Evolutionary conservation across 371 early-diverging fungal species (phyloP), one percentile per base, ranked within the genome.

Genomic region (Coemansia sp.): DNA sequence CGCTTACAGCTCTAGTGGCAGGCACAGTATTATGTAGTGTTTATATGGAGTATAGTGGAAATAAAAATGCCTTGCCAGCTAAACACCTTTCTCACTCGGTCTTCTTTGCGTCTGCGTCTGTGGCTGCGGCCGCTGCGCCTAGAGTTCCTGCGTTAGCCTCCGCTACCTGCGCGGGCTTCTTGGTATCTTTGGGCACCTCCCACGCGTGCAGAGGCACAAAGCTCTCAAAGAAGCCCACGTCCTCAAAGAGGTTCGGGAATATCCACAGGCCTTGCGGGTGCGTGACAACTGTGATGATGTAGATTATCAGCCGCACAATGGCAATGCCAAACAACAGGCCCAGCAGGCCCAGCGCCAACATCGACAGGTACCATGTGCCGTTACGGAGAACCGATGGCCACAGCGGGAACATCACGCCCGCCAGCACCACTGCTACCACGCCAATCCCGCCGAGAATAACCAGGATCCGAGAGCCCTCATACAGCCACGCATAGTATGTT

Each of bases 191-290:
- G 44, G 90, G 86, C 16, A 83, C 86, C 66, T 93, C 92, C 91
- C 94, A 99, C 55, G 86, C 97, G 88, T 94, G 98, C 20, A 95
- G 75, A 11, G 99, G 99, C 70, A 94, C 90, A 81, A 99, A 99
- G 71, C 94, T 93, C 54, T 99, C 99, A 60, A 99, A 80, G 67
- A 99, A 87, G 39, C 99, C 99, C 64, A 93, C 94, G 75, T 99
- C 99, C 57, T 92, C 99, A 85, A 97, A 99, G 69, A 99, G 82
- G 75, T 99, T 99, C 42, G 99, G 99, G 86, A 98, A 99, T n/a
- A 99, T 77, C 99, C 99, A 99, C 71, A 99, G 89, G 44, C 97
- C 96, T 62, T 92, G 91, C 42, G 94, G 89, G 40, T 89, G 83
- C 6, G 89, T 79, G 11, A 91, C 82, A 58, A 90, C 86, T 54